Percentiles rank a stretch among this genome's conserved stretches.
Evolutionary conservation across 2,329 filamentous ascomycete genomes (phyloP).

Genomic region (Ophiostoma piceae): DNA sequence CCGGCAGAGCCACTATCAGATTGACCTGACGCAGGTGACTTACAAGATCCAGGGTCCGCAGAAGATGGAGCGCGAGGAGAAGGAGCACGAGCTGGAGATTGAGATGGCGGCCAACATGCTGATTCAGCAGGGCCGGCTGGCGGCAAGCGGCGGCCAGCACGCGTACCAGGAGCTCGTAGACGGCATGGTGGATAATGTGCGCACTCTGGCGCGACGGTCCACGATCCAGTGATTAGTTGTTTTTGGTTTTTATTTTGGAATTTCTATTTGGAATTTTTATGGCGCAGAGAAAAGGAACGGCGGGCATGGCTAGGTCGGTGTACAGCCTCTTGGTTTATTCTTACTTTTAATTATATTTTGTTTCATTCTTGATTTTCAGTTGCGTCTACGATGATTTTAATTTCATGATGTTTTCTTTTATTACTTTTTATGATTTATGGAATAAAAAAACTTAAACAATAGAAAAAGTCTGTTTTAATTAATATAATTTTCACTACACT

Average conservation of each 20-base stretch:
- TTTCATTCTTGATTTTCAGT: not conserved
- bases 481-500: no score
- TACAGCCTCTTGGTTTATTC: not conserved
- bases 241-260: not conserved
- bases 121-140: slow-evolving; percentile 58
- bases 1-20: slow-evolving; percentile 76
- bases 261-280: slow-evolving; percentile 7
- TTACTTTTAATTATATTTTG: not conserved
- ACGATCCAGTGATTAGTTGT: not conserved
- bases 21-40: slow-evolving; percentile 90
- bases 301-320: slow-evolving; percentile 6
- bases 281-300: slow-evolving; percentile 6
- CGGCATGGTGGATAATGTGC: slow-evolving; percentile 69
- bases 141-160: slow-evolving; percentile 48
- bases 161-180: slow-evolving; percentile 64
- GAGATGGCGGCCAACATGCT: slow-evolving; percentile 63
- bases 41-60: slow-evolving; percentile 34
- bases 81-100: slow-evolving; percentile 77
- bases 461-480: no score
- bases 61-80: slow-evolving; percentile 44
- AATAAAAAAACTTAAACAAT: no score
- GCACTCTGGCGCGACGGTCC: slow-evolving; percentile 41
- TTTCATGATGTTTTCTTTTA: no score
- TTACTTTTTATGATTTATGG: no score
- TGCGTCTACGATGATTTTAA: no score